Evolutionary conservation across 129 eudicot genomes (phyloP).

Genomic region (Saposhnikovia divaricata): DNA sequence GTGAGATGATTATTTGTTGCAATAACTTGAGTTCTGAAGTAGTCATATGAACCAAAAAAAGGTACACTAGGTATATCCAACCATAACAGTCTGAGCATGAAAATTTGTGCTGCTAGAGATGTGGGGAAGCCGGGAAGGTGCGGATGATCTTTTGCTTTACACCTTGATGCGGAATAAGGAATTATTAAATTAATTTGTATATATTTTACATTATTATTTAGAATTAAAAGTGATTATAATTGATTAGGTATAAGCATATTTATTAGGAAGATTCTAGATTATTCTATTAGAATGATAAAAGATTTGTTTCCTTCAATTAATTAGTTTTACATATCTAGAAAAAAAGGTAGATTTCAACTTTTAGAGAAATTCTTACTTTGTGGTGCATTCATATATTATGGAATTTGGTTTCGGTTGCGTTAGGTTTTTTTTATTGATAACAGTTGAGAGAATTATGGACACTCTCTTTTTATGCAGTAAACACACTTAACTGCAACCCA

Average conservation of each 20-base stretch:
- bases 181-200: no score
- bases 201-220: no score
- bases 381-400: background rate
- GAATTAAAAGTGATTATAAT: no score
- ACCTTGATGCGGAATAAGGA: background rate
- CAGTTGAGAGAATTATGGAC: no score
- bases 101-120: background rate
- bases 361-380: background rate
- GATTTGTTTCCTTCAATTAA: background rate
- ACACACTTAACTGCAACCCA: no score
- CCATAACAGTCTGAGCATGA: background rate
- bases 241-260: no score
- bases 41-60: background rate
- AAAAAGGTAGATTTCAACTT: background rate
- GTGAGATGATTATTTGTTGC: background rate
- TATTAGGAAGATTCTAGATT: no score
- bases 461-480: no score
- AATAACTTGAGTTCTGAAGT: background rate
- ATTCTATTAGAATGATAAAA: no score
- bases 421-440: background rate
- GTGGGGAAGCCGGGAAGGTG: background rate
- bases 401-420: background rate
- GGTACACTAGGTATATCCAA: background rate
- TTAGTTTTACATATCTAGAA: background rate
- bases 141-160: background rate